Evolutionary conservation across 805 yeast species (phyloP), one percentile per base, ranked within the genome.

Genomic region (Huiozyma naganishii): DNA sequence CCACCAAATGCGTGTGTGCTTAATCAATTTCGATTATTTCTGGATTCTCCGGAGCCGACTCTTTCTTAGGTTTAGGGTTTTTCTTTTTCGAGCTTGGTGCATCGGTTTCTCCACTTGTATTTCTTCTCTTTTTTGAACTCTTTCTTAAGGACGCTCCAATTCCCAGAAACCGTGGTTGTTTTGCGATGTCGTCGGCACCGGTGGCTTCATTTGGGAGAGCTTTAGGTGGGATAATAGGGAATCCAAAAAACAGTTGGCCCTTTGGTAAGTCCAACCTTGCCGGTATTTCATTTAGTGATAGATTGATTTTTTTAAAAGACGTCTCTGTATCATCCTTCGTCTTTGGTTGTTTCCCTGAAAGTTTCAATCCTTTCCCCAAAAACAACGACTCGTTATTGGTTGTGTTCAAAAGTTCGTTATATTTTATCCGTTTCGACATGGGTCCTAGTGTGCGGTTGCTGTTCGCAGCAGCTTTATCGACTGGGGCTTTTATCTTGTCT

Each of bases 181-280:
- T 11, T 3, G 23, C 27, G 7, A 27, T 5, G 12, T 44, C 38
- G n/a, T 60, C 55, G 6, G 62, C 67, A 1, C 49, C 52, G 8
- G 56, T 66, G 4, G n/a, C 5, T 6, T 63, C 64, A 8, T 57
- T 67, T 5, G 62, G 64, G 23, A 65, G 73, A 6, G 55, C 66
- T 27, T 62, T 67, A 27, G 71, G 72, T 3, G 74, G 60, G 0
- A 65, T 59, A 1, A 83, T 75, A 0, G 97, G 97, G 59, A 80
- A 92, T 0, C 99, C 99, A 61, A 92, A 89, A 58, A 92, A 92
- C 10, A 92, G 69, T 61, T 87, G 90, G 27, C 95, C 95, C 35
- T 74, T 82, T 0, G 95, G 94, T 36, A 92, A 66, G 6, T 69
- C 64, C 44, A 92, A 66, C 7, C 88, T 83, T 1, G 77, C 83